Base-by-base conservation (phyloP, 371 early-diverging fungal species). In the Mortierella sp. region DNA sequence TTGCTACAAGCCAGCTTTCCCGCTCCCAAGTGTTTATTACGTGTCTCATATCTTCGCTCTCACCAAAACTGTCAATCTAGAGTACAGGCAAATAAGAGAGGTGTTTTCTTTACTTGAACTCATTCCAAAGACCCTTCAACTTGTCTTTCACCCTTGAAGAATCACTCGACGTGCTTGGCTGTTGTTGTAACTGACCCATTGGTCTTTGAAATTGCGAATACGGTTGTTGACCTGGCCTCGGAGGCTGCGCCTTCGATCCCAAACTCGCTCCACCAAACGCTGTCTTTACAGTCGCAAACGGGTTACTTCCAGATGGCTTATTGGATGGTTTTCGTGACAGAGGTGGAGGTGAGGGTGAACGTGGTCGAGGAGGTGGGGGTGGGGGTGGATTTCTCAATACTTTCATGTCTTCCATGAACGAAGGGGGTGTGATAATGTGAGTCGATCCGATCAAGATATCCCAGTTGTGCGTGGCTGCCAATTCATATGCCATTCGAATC, bases 361-460 rank as follows among this genome's bases (percentile, higher is more conserved):
- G 78, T 34, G 34, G 34, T 51, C 63, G 78, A n/a, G 71, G 67
- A 10, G 78, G 71, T 51, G 67, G 78, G 18, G 71, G 67, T 16
- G 78, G 71, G 19, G 78, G 78, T 7, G 78, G 78, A 24, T 61
- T 65, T 42, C 71, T 49, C 23, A 88, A 71, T 55, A 81, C 46
- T 8, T 83, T 79, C 30, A 93, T 74, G 55, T 89, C 87, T 18
- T 91, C 85, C 43, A 96, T 82, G 73, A 93, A 95, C 60, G 88
- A 81, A 21, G 84, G 83, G 9, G 98, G 94, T 23, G 93, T 93
- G 42, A 92, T 84, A 18, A 94, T 83, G 63, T 91, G 89, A 4
- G 93, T 93, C 13, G 94, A 91, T 14, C 94, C 97, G 66, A 96
- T 89, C 72, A 93, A 83, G 1, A 96, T 86, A 49, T 97, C 95